Evolutionary conservation across 2,329 filamentous ascomycete genomes (phyloP).

Genomic region (Epichloe festucae): DNA sequence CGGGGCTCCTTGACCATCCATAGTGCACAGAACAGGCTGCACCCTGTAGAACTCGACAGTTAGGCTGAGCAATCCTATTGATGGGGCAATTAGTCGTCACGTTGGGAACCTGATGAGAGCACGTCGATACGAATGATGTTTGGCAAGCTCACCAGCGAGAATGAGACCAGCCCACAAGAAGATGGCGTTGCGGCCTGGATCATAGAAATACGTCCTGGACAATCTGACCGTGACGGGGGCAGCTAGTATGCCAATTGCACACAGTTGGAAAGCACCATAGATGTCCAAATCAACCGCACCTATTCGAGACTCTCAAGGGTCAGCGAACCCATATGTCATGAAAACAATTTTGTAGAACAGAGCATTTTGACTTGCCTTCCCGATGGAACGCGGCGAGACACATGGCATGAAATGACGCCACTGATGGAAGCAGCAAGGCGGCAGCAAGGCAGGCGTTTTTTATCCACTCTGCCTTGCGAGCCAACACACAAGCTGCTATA

Average conservation of each 20-base stretch:
- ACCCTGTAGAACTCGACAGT: conserved; percentile 52
- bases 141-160: conserved; percentile 37
- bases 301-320: conserved; percentile 14
- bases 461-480: conserved; percentile 48
- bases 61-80: conserved; percentile 42
- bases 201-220: conserved; percentile 51
- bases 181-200: conserved; percentile 50
- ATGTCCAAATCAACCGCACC: conserved; percentile 55
- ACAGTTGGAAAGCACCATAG: conserved; percentile 55
- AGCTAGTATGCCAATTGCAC: conserved; percentile 50
- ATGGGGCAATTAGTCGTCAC: background rate
- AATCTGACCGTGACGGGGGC: conserved; percentile 49
- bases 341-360: background rate
- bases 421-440: conserved; percentile 47
- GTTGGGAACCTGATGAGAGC: background rate
- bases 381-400: conserved; percentile 46
- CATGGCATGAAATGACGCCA: conserved; percentile 51
- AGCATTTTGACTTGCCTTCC: conserved; percentile 33
- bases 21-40: conserved; percentile 27
- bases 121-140: background rate
- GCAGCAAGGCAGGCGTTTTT: conserved; percentile 51
- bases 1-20: conserved; percentile 23
- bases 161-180: conserved; percentile 53
- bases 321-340: background rate
- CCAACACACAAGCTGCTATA: conserved; percentile 48